Percentiles rank a stretch among this genome's conserved stretches.
Conservation (phyloP, 805 yeast species). For the Metschnikowia chrysomelidarum region DNA sequence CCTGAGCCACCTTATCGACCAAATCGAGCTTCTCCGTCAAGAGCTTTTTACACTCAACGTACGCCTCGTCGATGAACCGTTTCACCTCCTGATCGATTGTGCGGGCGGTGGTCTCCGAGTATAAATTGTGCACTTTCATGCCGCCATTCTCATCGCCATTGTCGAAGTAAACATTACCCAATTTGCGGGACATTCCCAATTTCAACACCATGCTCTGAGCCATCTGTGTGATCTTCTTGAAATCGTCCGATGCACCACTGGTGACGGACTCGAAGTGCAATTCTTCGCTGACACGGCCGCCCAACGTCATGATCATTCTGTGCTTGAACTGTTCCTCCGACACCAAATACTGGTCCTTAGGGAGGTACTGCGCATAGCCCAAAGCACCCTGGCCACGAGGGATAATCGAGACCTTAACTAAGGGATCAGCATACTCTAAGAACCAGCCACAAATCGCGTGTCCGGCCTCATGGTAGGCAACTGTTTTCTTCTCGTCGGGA, state of each 20-base stretch:
- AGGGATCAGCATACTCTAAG: slow-evolving; percentile 85
- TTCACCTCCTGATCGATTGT: slow-evolving; percentile 81
- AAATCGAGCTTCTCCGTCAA: slow-evolving; percentile 57
- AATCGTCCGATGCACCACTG: slow-evolving; percentile 95
- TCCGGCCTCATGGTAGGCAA: slow-evolving; percentile 98
- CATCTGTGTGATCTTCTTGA: slow-evolving; percentile 91
- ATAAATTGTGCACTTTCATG: slow-evolving; percentile 72
- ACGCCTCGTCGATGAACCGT: slow-evolving; percentile 72
- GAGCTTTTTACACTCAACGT: slow-evolving; percentile 65
- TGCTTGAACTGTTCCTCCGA: slow-evolving; percentile 77
- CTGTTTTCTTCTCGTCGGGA: slow-evolving; percentile 82
- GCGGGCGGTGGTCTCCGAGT: slow-evolving; percentile 81
- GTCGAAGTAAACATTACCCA: slow-evolving; percentile 83
- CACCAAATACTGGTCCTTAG: slow-evolving; percentile 83
- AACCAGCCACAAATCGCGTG: slow-evolving; percentile 99
- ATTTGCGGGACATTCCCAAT: slow-evolving; percentile 84
- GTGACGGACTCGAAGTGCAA: slow-evolving; percentile 89
- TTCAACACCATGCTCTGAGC: slow-evolving; percentile 91
- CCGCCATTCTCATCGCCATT: slow-evolving; percentile 53
- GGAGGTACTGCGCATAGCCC: slow-evolving; percentile 96
- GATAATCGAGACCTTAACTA: slow-evolving; percentile 91
- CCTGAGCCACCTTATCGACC: slow-evolving; percentile 72
- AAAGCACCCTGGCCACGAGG: slow-evolving; percentile 97
- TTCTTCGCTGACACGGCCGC: slow-evolving; percentile 97
- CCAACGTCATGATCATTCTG: slow-evolving; percentile 94